A percentile compares a stretch with the other conserved stretches of the same genome.
These are phyloP conservation scores for Tephrocybe rancida DNA, from an alignment of 768 basidiomycete species.

Conservation along the genomic window DNA sequence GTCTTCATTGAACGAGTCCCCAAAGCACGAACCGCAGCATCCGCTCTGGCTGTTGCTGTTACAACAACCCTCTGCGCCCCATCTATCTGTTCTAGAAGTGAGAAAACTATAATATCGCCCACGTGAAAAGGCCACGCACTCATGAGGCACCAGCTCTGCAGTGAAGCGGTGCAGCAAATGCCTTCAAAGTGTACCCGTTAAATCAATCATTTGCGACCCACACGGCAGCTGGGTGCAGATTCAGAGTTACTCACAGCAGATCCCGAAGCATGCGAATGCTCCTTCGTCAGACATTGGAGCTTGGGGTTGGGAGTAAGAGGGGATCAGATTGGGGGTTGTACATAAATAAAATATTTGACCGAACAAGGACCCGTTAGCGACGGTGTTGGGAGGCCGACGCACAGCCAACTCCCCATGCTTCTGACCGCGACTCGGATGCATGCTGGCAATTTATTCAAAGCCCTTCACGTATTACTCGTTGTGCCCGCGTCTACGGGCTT, in stretches of 20 bases:
- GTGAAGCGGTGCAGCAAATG: slow-evolving; percentile 14
- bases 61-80: slow-evolving; percentile 35
- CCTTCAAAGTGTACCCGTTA: slow-evolving; percentile 9
- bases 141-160: slow-evolving; percentile 28
- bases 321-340: not conserved
- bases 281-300: slow-evolving; percentile 2
- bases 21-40: slow-evolving; percentile 49
- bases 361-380: no score
- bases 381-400: no score
- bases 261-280: slow-evolving; percentile 22
- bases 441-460: no score
- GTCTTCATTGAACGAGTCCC: slow-evolving; percentile 47
- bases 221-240: not conserved
- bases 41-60: slow-evolving; percentile 31
- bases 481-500: no score
- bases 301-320: not conserved
- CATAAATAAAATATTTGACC: no score
- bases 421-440: no score
- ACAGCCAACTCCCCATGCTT: no score
- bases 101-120: not conserved
- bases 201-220: not conserved
- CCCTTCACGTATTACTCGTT: no score
- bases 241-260: slow-evolving; percentile 27
- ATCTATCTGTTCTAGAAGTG: slow-evolving; percentile 23
- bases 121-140: slow-evolving; percentile 15